Percentiles rank a stretch among this genome's conserved stretches.
Evolutionary conservation across 495 filamentous ascomycete species (phyloP).

Genomic region (Copromyces sp.): DNA sequence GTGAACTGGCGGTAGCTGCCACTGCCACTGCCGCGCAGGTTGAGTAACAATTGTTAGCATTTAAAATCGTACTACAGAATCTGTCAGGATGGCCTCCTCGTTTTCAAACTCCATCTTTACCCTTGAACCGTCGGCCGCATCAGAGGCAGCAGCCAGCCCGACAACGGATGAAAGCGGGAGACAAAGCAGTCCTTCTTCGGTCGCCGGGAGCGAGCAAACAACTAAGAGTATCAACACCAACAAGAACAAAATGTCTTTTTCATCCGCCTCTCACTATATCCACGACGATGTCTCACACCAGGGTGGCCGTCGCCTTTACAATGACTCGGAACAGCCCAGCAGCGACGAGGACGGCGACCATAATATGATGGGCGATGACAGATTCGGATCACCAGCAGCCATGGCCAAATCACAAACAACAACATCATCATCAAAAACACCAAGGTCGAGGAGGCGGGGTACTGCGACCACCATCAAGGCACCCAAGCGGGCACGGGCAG

Average conservation of each 20-base stretch:
- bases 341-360: slow-evolving; percentile 6
- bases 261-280: background rate
- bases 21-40: background rate
- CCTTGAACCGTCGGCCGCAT: slow-evolving; percentile 1
- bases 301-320: background rate
- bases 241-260: background rate
- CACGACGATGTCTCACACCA: background rate
- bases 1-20: background rate
- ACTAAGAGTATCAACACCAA: background rate
- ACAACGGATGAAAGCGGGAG: background rate
- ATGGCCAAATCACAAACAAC: background rate
- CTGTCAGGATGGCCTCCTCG: slow-evolving; percentile 15
- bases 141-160: background rate
- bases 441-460: slow-evolving; percentile 28
- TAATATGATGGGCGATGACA: background rate
- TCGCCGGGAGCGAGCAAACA: background rate
- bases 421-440: slow-evolving; percentile 1
- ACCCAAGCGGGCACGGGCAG: slow-evolving; percentile 19
- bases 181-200: background rate
- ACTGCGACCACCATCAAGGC: slow-evolving; percentile 32
- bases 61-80: background rate
- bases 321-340: background rate
- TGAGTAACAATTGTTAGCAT: background rate
- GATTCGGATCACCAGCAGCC: background rate
- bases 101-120: slow-evolving; percentile 21